Evolutionary conservation across 306 rosid species (phyloP), one percentile per base, ranked within the genome.

Genomic region (Urtica urens): DNA sequence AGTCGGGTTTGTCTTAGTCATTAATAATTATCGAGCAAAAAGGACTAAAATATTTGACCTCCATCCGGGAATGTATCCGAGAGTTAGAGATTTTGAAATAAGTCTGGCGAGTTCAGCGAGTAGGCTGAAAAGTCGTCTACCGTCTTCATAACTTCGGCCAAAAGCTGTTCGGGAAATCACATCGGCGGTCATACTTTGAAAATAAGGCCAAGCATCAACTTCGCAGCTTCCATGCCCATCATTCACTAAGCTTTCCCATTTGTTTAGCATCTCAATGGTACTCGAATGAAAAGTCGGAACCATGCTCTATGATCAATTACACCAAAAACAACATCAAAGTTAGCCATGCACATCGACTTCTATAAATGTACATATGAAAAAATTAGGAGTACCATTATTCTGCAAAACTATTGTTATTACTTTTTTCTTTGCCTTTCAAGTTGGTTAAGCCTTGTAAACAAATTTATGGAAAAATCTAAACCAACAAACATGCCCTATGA

Each of bases 71-170:
- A 69, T 49, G 26, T 63, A 62, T 14, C 57, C 72, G 11, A 38
- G 6, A 0, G 22, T 46, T 1, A 21, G 0, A 4, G 24, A 1
- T 37, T 20, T 22, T 1, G 29, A 4, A 12, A 17, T 3, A 18
- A 41, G 14, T 23, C 11, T 3, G 3, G 12, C 29, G 16, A 46
- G 61, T 46, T 74, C 68, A 27, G 10, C 19, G 12, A 23, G 50
- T 27, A 73, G 72, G 21, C 42, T 8, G 25, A 74, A 69, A 20
- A 65, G 60, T 25, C 35, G 33, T 20, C 18, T 62, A 8, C 76
- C 80, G 47, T 69, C 63, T 25, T 60, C 35, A 51, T 55, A 62
- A 31, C 71, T 70, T 34, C 74, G 62, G 41, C 80, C 74, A 33
- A 62, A 75, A 29, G 68, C 73, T 1, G 80, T 57, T 13, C 64